Base-by-base conservation (phyloP, 495 filamentous ascomycete genomes). In the Hyaloscypha hepaticicola region DNA sequence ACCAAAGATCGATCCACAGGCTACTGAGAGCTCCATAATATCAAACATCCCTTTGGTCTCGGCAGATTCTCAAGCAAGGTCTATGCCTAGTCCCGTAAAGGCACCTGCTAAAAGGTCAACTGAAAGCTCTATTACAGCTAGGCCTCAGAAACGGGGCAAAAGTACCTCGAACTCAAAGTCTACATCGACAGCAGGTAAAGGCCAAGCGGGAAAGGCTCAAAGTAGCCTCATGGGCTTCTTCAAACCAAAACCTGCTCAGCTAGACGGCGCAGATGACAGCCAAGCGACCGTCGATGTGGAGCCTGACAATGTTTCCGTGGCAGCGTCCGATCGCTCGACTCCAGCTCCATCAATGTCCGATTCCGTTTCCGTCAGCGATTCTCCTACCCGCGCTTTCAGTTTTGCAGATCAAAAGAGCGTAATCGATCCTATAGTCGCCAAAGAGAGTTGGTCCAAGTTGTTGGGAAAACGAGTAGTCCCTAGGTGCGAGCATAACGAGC, bases 191-290 rank as follows among this genome's bases (percentile, higher is more conserved):
- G 52, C 63, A 5, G 82, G 80, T 65, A 45, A 45, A 16, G 59
- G 58, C 1, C 64, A 28, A 31, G 52, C 78, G 11, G 63, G 68
- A 1, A 79, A 82, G 55, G 86, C 88, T 1, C 93, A 97, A 73
- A 86, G 88, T 69, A 93, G 83, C 33, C 78, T 96, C 0, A 89
- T 82, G 74, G 90, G 91, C 7, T 97, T 97, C 77, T 96, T 96
- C 78, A 88, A 88, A 63, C 81, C 87, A 0, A 88, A 84, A 67
- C 65, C 55, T 22, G 25, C 68, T 21, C 31, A 68, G 38, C 26
- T 64, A 5, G 57, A 53, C 8, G 61, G 68, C 19, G 6, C 64
- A 24, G 64, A 65, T 26, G 62, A 66, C 31, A 61, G 59, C 33
- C 38, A 69, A 53, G 51, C 71, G 24, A 12, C 27, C 12, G 16